Evolutionary conservation across 2,329 filamentous ascomycete species (phyloP).

Genomic region (Cercospora sp.): DNA sequence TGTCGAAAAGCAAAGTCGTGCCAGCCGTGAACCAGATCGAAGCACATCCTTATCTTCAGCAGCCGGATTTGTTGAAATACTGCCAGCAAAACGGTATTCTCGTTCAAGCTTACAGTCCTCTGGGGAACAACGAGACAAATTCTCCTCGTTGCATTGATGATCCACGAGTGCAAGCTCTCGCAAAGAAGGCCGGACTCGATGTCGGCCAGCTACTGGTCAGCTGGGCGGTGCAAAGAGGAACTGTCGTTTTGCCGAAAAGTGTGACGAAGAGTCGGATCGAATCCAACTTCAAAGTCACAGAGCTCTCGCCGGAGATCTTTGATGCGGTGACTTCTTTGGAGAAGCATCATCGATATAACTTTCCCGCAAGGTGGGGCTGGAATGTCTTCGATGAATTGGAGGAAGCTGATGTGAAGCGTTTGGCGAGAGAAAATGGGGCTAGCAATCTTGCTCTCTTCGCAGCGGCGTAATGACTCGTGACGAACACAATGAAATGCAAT

Average conservation of each 20-base stretch:
- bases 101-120: neutral
- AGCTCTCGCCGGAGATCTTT: slow-evolving; percentile 41
- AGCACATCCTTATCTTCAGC: neutral
- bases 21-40: neutral
- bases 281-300: slow-evolving; percentile 29
- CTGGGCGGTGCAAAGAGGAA: slow-evolving; percentile 58
- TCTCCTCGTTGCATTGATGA: slow-evolving; percentile 48
- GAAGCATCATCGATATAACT: neutral
- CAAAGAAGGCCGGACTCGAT: slow-evolving; percentile 61
- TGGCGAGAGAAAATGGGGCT: neutral
- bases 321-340: slow-evolving; percentile 34
- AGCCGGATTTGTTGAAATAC: neutral
- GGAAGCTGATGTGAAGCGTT: neutral
- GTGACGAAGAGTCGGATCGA: slow-evolving; percentile 54
- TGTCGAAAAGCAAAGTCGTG: neutral
- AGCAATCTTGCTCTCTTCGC: neutral
- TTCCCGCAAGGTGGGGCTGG: neutral
- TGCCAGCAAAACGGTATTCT: neutral
- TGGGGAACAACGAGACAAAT: neutral
- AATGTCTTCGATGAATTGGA: neutral
- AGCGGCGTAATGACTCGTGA: neutral
- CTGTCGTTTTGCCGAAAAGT: slow-evolving; percentile 56
- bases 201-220: slow-evolving; percentile 56
- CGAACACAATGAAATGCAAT: neutral
- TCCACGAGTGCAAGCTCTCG: slow-evolving; percentile 63